phyloP scores from a whole-genome alignment of 78 protist genomes.

The Dictyostelium capitatum region DNA sequence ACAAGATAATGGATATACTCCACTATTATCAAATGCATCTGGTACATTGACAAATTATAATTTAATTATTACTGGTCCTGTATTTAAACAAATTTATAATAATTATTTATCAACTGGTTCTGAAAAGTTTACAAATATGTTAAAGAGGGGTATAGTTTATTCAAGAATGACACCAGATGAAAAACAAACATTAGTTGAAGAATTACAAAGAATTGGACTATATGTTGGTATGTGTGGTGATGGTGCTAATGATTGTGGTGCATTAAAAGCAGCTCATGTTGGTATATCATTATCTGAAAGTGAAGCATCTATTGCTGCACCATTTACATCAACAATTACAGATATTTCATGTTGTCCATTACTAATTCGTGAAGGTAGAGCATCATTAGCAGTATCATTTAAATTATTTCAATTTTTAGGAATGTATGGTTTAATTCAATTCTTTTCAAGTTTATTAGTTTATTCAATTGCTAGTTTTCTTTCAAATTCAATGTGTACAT shows the following conservation, averaged over 20 bases:
- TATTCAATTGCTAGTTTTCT: conserved; percentile 63
- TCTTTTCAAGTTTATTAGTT: conserved; percentile 83
- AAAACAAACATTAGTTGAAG: conserved; percentile 83
- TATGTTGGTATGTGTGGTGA: conserved; percentile 99
- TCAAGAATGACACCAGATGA: conserved; percentile 92
- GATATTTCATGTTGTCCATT: conserved; percentile 64
- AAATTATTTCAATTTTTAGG: conserved; percentile 98
- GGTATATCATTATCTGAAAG: conserved; percentile 92
- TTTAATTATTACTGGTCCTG: conserved; percentile 73
- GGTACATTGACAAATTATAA: neutral
- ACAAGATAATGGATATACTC: no score
- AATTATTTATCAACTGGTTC: conserved; percentile 21
- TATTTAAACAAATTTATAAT: conserved; percentile 42
- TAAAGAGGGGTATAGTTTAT: conserved; percentile 77
- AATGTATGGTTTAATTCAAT: conserved; percentile 96
- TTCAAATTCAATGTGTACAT: conserved; percentile 83
- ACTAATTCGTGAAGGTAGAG: conserved; percentile 92
- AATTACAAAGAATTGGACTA: conserved; percentile 84
- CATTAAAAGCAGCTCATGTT: conserved; percentile 98
- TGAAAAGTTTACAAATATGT: conserved; percentile 16
- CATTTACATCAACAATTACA: conserved; percentile 95
- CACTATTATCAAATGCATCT: no score
- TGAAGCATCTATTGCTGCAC: conserved; percentile 99
- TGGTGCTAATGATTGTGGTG: conserved; percentile 99
- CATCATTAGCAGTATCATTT: conserved; percentile 96